phyloP scores from a whole-genome alignment of 495 filamentous ascomycete species.

The Filosporella fistucella region DNA sequence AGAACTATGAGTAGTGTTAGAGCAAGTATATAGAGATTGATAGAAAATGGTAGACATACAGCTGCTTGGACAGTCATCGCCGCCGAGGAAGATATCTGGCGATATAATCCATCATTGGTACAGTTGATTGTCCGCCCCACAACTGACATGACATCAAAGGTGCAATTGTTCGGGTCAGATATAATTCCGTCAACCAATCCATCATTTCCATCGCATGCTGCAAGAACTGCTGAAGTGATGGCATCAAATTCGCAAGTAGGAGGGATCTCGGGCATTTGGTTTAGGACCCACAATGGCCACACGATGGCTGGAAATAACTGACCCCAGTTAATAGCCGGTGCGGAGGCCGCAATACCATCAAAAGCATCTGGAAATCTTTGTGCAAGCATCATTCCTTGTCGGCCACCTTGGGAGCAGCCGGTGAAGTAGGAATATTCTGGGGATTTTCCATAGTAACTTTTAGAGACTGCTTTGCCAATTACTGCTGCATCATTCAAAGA shows the following conservation, averaged over 20 bases:
- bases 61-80: not conserved
- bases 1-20: not conserved
- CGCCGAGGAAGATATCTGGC: not conserved
- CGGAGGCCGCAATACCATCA: conserved; percentile 36
- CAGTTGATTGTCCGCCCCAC: conserved; percentile 10
- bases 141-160: conserved; percentile 1
- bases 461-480: conserved; percentile 29
- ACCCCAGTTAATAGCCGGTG: conserved; percentile 31
- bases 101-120: not conserved
- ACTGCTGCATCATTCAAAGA: conserved; percentile 27
- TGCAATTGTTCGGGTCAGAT: conserved; percentile 19
- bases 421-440: conserved; percentile 38
- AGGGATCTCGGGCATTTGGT: conserved; percentile 21
- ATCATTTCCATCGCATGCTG: conserved; percentile 34
- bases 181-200: conserved; percentile 33
- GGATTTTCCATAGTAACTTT: conserved; percentile 29
- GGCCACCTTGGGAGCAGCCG: conserved; percentile 41
- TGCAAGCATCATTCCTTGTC: conserved; percentile 37
- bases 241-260: conserved; percentile 27
- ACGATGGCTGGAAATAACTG: conserved; percentile 11
- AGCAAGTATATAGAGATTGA: no score
- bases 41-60: not conserved
- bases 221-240: conserved; percentile 25
- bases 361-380: conserved; percentile 37
- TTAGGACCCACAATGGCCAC: conserved; percentile 31